Evolutionary conservation across 306 rosid genomes (phyloP).

Genomic region (Coriaria nepalensis): DNA sequence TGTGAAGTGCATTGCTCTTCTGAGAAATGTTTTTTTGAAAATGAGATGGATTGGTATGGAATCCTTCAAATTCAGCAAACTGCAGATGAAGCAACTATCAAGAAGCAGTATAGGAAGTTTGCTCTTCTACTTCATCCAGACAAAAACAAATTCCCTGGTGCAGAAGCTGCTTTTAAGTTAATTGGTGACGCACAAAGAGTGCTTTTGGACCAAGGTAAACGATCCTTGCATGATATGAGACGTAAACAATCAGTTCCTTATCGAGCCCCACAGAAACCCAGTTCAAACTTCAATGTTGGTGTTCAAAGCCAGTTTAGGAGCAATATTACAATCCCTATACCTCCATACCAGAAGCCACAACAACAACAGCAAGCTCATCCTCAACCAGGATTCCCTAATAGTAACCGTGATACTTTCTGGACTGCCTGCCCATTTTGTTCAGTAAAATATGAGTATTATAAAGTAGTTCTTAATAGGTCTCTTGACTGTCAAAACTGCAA

Average conservation of each 20-base stretch:
- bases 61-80: constrained; percentile 64
- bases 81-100: constrained; percentile 57
- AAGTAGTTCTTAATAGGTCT: constrained; percentile 42
- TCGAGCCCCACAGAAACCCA: constrained; percentile 29
- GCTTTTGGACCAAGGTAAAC: constrained; percentile 63
- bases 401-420: constrained; percentile 45
- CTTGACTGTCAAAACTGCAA: constrained; percentile 55
- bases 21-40: constrained; percentile 36
- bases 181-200: constrained; percentile 81
- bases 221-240: constrained; percentile 41
- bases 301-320: constrained; percentile 34
- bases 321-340: constrained; percentile 18
- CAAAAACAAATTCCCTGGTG: constrained; percentile 86
- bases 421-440: constrained; percentile 64
- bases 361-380: constrained; percentile 16
- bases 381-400: constrained; percentile 27
- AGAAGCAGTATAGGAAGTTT: constrained; percentile 76
- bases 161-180: constrained; percentile 92
- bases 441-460: constrained; percentile 40
- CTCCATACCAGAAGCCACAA: constrained; percentile 31
- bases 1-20: constrained; percentile 86
- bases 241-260: constrained; percentile 23
- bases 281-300: constrained; percentile 23
- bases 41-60: constrained; percentile 66
- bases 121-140: constrained; percentile 97